These are phyloP conservation scores for Trametes cingulata DNA, from an alignment of 768 basidiomycete species.

Conservation along the genomic window DNA sequence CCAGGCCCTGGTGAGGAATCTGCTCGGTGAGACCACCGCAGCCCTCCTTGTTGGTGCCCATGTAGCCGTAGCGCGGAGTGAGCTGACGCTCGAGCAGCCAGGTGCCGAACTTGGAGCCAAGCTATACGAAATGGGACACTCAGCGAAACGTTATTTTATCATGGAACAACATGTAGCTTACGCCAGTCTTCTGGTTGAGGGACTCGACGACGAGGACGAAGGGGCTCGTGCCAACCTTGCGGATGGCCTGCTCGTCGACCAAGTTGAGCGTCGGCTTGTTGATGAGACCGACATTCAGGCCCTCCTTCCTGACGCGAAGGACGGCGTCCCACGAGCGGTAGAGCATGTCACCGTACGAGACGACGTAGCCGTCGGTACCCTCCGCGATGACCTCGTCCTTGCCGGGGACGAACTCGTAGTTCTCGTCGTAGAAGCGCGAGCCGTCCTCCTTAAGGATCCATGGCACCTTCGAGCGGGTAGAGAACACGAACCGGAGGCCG, in stretches of 20 bases:
- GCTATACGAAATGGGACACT: slow-evolving; percentile 32
- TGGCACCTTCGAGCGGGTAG: slow-evolving; percentile 87
- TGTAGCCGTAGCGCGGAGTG: slow-evolving; percentile 79
- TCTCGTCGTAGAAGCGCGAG: slow-evolving; percentile 61
- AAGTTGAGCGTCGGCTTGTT: slow-evolving; percentile 85
- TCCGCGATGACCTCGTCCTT: slow-evolving; percentile 83
- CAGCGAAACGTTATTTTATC: background rate
- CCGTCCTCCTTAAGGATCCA: slow-evolving; percentile 82
- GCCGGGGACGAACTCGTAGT: slow-evolving; percentile 80
- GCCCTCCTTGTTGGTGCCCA: slow-evolving; percentile 78
- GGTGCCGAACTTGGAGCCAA: slow-evolving; percentile 82
- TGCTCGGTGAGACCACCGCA: slow-evolving; percentile 81
- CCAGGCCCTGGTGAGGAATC: slow-evolving; percentile 81
- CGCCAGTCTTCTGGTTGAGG: slow-evolving; percentile 87
- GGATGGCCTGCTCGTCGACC: slow-evolving; percentile 79
- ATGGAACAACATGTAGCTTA: slow-evolving; percentile 27
- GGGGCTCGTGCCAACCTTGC: slow-evolving; percentile 68
- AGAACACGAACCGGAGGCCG: slow-evolving; percentile 85
- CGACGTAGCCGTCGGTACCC: slow-evolving; percentile 79
- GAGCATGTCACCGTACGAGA: slow-evolving; percentile 85
- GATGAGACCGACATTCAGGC: slow-evolving; percentile 80
- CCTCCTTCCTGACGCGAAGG: slow-evolving; percentile 65
- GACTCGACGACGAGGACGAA: slow-evolving; percentile 88
- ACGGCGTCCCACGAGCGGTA: slow-evolving; percentile 86
- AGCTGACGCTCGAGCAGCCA: slow-evolving; percentile 84